These are phyloP conservation scores for Solanum pinnatisectum DNA, from an alignment of 257 asterid genomes.

Conservation along the genomic window DNA sequence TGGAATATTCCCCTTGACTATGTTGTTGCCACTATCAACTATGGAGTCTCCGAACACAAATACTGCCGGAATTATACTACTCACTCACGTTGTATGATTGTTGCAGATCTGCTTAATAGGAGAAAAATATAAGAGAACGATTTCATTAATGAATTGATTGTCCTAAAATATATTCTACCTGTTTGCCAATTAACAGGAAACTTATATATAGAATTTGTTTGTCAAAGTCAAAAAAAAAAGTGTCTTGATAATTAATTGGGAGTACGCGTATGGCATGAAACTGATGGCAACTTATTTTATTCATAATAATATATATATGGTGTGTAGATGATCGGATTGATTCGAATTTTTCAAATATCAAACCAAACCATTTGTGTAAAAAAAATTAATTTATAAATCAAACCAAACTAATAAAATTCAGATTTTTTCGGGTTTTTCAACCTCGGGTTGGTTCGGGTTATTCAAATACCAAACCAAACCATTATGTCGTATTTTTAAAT, in stretches of 20 bases:
- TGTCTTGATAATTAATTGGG: not conserved
- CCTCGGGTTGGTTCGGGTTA: too few species aligned
- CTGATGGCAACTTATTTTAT: not conserved
- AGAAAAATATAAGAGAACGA: not conserved
- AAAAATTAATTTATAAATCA: too few species aligned
- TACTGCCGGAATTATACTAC: conserved; percentile 29
- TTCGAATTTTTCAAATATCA: too few species aligned
- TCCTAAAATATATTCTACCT: not conserved
- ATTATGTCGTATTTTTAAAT: too few species aligned
- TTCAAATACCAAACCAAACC: too few species aligned
- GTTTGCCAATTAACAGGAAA: not conserved
- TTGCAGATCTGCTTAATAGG: not conserved
- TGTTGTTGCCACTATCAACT: conserved; percentile 7
- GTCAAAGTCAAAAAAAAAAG: not conserved
- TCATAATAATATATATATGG: not conserved
- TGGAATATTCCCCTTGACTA: conserved; percentile 24
- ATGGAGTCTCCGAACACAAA: conserved; percentile 48
- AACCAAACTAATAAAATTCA: too few species aligned
- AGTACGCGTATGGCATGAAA: not conserved
- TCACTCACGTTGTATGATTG: conserved; percentile 5
- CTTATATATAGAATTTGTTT: not conserved
- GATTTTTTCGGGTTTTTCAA: too few species aligned
- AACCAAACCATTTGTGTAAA: too few species aligned
- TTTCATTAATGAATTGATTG: not conserved
- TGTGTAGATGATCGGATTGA: too few species aligned